Percentiles rank a stretch among this genome's conserved stretches.
These are phyloP conservation scores for Artemisia tridentata DNA, from an alignment of 129 eudicot species.

Conservation along the genomic window DNA sequence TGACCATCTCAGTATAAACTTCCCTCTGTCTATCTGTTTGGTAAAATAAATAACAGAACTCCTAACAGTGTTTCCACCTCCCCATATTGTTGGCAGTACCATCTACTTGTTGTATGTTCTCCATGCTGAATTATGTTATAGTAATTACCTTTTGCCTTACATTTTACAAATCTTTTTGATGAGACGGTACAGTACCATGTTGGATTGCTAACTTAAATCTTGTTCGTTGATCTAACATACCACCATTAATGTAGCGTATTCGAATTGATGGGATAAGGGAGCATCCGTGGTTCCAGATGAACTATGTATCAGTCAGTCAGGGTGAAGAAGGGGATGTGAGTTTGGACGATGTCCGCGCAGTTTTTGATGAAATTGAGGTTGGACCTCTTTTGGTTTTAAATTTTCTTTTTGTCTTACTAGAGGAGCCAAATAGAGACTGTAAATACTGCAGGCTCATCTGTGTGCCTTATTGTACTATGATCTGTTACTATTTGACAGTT, in stretches of 20 bases:
- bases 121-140: not conserved
- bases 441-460: not conserved
- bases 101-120: not conserved
- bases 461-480: slow-evolving; percentile 10
- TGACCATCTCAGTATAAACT: not conserved
- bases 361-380: slow-evolving; percentile 93
- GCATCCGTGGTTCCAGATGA: slow-evolving; percentile 80
- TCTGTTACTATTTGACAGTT: slow-evolving; percentile 3
- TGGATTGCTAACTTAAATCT: slow-evolving; percentile 18
- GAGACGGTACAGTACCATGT: slow-evolving; percentile 4
- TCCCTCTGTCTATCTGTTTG: not conserved
- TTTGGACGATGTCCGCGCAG: slow-evolving; percentile 91
- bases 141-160: not conserved
- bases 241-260: slow-evolving; percentile 59
- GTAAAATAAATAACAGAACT: not conserved
- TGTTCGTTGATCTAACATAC: not conserved
- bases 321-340: slow-evolving; percentile 76
- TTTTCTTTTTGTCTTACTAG: not conserved
- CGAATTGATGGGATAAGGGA: slow-evolving; percentile 63
- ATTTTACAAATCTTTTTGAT: not conserved
- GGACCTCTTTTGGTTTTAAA: not conserved
- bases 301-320: slow-evolving; percentile 55
- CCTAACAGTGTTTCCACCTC: not conserved
- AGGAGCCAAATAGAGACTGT: not conserved
- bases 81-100: not conserved